Percentiles rank a stretch among this genome's conserved stretches.
These are phyloP conservation scores for Alternaria sp. DNA, from an alignment of 2,329 filamentous ascomycete species.

Conservation along the genomic window DNA sequence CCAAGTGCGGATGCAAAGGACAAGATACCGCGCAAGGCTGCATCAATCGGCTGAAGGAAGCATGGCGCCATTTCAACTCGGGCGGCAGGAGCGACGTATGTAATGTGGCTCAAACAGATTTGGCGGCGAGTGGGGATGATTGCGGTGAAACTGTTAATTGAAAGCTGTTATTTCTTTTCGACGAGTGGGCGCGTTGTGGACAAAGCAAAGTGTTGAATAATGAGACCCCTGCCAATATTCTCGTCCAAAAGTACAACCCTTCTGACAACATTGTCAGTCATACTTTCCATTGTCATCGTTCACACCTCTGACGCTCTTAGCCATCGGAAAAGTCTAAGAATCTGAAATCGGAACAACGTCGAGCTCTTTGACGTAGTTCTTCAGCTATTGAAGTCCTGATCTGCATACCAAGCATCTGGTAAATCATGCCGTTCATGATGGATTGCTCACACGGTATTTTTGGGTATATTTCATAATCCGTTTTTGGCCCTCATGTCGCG, in stretches of 20 bases:
- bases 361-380: neutral
- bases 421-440: neutral
- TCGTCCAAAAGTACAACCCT: neutral
- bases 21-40: neutral
- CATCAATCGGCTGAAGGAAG: neutral
- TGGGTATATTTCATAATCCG: neutral
- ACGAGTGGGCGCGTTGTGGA: constrained; percentile 1
- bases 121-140: neutral
- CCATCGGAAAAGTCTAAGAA: neutral
- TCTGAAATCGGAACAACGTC: neutral
- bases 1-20: neutral
- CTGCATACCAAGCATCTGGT: neutral
- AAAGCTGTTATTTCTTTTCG: constrained; percentile 1
- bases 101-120: constrained; percentile 1
- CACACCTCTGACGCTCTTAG: neutral
- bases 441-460: neutral
- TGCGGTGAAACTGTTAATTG: neutral
- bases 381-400: neutral
- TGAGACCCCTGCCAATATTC: constrained; percentile 9
- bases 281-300: neutral
- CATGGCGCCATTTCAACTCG: neutral
- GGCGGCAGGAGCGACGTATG: neutral
- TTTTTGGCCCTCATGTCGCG: neutral
- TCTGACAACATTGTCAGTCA: neutral
- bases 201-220: constrained; percentile 14